Evolutionary conservation across 2,329 filamentous ascomycete species (phyloP).

Genomic region (Lachnellula subtilissima): DNA sequence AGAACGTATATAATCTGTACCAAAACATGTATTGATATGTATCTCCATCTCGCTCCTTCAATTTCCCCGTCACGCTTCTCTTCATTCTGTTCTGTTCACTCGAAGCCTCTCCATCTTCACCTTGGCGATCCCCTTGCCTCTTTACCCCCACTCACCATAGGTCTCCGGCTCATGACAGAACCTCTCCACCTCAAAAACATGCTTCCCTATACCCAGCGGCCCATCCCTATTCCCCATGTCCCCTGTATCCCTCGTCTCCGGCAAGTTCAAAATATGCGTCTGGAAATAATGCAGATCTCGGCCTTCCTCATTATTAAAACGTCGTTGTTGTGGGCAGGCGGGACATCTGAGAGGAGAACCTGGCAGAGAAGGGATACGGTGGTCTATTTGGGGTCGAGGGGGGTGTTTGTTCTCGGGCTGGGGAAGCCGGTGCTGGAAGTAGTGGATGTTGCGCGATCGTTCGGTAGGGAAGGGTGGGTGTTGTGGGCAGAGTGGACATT

Average conservation of each 20-base stretch:
- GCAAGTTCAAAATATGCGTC: constrained; percentile 3
- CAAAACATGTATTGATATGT: not conserved
- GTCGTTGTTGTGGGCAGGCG: too few species aligned
- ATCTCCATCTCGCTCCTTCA: too few species aligned
- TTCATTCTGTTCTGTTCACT: not conserved
- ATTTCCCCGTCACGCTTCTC: not conserved
- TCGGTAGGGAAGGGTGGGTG: not conserved
- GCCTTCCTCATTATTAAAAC: too few species aligned
- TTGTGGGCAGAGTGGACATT: constrained; percentile 4
- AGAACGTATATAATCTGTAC: constrained; percentile 7
- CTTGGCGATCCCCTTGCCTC: not conserved
- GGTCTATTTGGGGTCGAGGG: too few species aligned
- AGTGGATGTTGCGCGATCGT: not conserved
- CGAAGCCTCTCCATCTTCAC: not conserved
- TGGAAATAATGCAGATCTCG: constrained; percentile 8
- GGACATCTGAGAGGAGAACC: too few species aligned
- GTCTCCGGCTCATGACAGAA: constrained; percentile 6
- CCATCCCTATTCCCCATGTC: constrained; percentile 6
- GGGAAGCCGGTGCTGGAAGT: too few species aligned
- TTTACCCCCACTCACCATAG: not conserved
- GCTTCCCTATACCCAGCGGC: constrained; percentile 3
- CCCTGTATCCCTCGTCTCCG: not conserved
- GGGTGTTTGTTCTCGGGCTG: too few species aligned
- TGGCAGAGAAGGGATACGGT: too few species aligned
- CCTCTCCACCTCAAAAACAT: constrained; percentile 1